Conservation (phyloP, 2,329 filamentous ascomycete genomes). For the Xylariaceae sp. region DNA sequence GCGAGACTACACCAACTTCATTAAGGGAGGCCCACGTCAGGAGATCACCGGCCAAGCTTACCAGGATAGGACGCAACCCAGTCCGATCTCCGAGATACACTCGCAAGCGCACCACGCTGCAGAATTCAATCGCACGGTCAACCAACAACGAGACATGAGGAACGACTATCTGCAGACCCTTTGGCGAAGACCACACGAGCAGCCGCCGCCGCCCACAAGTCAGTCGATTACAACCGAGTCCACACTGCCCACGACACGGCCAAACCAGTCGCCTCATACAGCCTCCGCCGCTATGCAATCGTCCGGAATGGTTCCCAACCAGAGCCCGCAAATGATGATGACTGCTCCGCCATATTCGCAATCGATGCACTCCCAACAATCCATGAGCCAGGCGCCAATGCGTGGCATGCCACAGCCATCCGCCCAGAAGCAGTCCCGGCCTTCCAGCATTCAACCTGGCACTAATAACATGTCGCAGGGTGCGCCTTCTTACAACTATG, state of each 20-base stretch:
- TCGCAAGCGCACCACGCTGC: constrained; percentile 84
- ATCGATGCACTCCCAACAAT: constrained; percentile 65
- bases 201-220: constrained; percentile 53
- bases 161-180: constrained; percentile 74
- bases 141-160: constrained; percentile 74
- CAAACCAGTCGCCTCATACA: constrained; percentile 55
- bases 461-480: constrained; percentile 48
- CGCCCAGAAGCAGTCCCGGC: constrained; percentile 61
- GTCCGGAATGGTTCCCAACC: constrained; percentile 54
- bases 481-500: constrained; percentile 58
- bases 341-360: constrained; percentile 64
- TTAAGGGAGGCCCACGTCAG: constrained; percentile 75
- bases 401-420: constrained; percentile 62
- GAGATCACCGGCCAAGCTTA: constrained; percentile 85
- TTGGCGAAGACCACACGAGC: constrained; percentile 81
- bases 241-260: constrained; percentile 44
- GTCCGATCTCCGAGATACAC: constrained; percentile 72
- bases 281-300: constrained; percentile 51
- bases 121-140: constrained; percentile 84
- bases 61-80: constrained; percentile 77
- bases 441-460: constrained; percentile 55
- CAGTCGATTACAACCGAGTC: constrained; percentile 44
- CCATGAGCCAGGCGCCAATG: constrained; percentile 68
- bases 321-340: constrained; percentile 65
- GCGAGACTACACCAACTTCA: constrained; percentile 76